Conservation (phyloP, 2,329 filamentous ascomycete species). For the Botryotinia globosa region DNA sequence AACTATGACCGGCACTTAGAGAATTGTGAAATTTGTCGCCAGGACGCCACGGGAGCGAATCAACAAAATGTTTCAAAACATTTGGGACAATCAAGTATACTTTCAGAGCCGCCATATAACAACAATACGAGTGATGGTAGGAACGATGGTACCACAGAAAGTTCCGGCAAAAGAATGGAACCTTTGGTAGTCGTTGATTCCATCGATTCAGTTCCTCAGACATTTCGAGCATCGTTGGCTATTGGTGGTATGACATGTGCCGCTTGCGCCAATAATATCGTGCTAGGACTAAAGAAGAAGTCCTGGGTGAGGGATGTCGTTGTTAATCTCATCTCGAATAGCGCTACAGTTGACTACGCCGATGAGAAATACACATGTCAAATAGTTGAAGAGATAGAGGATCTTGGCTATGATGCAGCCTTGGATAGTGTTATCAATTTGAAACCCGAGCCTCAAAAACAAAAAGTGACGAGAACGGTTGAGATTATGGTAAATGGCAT, state of each 20-base stretch:
- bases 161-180: slow-evolving; percentile 7
- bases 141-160: slow-evolving; percentile 8
- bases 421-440: slow-evolving; percentile 48
- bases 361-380: slow-evolving; percentile 46
- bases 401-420: slow-evolving; percentile 64
- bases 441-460: slow-evolving; percentile 28
- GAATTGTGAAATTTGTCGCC: slow-evolving; percentile 50
- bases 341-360: slow-evolving; percentile 47
- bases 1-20: slow-evolving; percentile 41
- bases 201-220: slow-evolving; percentile 30
- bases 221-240: slow-evolving; percentile 51
- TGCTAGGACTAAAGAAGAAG: slow-evolving; percentile 46
- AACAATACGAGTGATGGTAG: neutral
- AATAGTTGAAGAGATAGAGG: slow-evolving; percentile 51
- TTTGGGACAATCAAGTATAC: slow-evolving; percentile 2
- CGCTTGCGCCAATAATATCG: slow-evolving; percentile 50
- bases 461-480: slow-evolving; percentile 48
- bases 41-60: slow-evolving; percentile 37
- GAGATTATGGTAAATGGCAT: slow-evolving; percentile 68
- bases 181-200: slow-evolving; percentile 40
- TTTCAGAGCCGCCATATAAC: neutral
- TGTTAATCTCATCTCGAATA: slow-evolving; percentile 53
- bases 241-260: slow-evolving; percentile 58
- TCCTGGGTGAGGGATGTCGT: slow-evolving; percentile 48
- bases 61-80: slow-evolving; percentile 26